A percentile compares a stretch with the other conserved stretches of the same genome.
Conservation (phyloP, 1,284 basidiomycete species). For the Ceratobasidium sp. region DNA sequence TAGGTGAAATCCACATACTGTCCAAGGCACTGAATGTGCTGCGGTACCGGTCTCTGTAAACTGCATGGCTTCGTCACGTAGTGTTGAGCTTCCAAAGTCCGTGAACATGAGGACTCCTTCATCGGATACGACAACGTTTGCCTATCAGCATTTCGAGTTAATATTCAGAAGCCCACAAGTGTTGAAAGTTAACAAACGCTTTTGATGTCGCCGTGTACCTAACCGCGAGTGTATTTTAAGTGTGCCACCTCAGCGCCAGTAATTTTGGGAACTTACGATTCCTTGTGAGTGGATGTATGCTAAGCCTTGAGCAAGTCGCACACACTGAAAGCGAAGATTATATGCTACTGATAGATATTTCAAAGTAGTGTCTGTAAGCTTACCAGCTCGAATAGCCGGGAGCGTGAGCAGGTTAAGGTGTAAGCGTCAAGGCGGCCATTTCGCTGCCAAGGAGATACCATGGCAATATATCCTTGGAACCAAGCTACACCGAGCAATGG, state of each 20-base stretch:
- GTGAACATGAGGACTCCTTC: constrained; percentile 13
- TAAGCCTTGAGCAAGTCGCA: not conserved
- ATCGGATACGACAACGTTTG: constrained; percentile 14
- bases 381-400: constrained; percentile 1
- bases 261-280: constrained; percentile 13
- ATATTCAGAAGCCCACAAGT: not conserved
- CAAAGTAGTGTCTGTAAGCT: too few species aligned
- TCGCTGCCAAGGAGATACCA: constrained; percentile 17
- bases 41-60: too few species aligned
- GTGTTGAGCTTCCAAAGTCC: too few species aligned
- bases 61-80: too few species aligned
- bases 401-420: not conserved
- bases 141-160: not conserved
- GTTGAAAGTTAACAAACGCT: constrained; percentile 9
- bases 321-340: not conserved
- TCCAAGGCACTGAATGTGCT: too few species aligned
- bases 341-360: too few species aligned
- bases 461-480: not conserved
- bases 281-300: not conserved
- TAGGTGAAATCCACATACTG: too few species aligned
- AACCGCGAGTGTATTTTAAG: not conserved
- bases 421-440: not conserved
- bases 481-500: not conserved
- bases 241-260: too few species aligned
- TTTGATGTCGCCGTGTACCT: constrained; percentile 38